Evolutionary conservation across 495 filamentous ascomycete genomes (phyloP).

Genomic region (Aspergillus leporis): DNA sequence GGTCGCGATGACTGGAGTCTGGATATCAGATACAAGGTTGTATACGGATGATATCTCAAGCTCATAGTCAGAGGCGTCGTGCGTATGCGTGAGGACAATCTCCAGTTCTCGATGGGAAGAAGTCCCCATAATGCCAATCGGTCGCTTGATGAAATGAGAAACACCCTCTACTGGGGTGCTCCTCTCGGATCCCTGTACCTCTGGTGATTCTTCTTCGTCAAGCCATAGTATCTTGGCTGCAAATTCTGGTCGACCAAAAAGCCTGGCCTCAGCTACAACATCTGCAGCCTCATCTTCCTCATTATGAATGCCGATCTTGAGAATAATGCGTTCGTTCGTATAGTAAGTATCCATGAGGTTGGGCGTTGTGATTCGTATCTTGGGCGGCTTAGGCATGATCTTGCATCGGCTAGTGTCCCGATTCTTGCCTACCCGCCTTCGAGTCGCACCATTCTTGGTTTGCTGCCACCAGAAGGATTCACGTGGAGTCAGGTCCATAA

Average conservation of each 20-base stretch:
- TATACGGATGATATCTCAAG: conserved; percentile 75
- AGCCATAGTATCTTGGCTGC: conserved; percentile 51
- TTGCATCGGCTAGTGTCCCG: conserved; percentile 50
- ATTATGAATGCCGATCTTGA: conserved; percentile 74
- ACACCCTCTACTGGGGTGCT: conserved; percentile 33
- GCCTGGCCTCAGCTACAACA: conserved; percentile 63
- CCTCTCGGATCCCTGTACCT: conserved; percentile 20
- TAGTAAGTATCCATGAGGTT: conserved; percentile 72
- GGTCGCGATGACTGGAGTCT: conserved; percentile 79
- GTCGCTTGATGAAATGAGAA: conserved; percentile 37
- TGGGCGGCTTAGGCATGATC: conserved; percentile 87
- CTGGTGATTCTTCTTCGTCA: conserved; percentile 30
- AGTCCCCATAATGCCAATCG: conserved; percentile 50
- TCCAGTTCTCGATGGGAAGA: conserved; percentile 36
- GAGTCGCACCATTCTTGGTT: conserved; percentile 35
- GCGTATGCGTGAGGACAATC: conserved; percentile 37
- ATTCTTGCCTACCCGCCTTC: conserved; percentile 41
- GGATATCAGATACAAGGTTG: conserved; percentile 73
- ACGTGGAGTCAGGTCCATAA: conserved; percentile 49
- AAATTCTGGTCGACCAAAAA: conserved; percentile 61
- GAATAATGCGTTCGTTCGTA: conserved; percentile 68
- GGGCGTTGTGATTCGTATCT: conserved; percentile 71
- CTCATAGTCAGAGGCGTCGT: conserved; percentile 61
- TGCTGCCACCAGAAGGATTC: conserved; percentile 57
- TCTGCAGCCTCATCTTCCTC: conserved; percentile 79